Percentiles rank a stretch among this genome's conserved stretches.
Conservation (phyloP, 257 asterid species). For the Nicotiana knightiana region DNA sequence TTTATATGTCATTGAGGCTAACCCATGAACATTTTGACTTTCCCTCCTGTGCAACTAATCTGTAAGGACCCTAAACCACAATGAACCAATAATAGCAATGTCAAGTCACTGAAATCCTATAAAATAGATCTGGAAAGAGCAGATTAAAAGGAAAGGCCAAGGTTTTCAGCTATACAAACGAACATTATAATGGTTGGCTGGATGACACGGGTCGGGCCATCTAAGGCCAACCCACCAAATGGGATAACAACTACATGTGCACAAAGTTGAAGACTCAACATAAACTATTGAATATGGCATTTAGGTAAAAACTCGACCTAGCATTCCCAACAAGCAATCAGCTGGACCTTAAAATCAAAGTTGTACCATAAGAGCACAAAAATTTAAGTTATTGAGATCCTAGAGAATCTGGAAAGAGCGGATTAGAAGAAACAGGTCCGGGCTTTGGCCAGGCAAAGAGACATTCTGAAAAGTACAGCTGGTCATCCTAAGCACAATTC, state of each 20-base stretch:
- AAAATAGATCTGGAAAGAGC: background rate
- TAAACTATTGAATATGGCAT: background rate
- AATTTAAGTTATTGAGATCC: background rate
- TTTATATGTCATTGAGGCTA: slow-evolving; percentile 85
- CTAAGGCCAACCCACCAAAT: background rate
- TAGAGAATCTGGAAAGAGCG: background rate
- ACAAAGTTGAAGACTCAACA: background rate
- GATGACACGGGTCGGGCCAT: background rate
- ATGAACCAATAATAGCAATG: slow-evolving; percentile 17
- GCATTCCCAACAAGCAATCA: background rate
- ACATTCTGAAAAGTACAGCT: background rate
- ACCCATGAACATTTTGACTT: slow-evolving; percentile 93
- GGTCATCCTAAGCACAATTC: background rate
- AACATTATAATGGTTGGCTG: background rate
- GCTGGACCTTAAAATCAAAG: background rate
- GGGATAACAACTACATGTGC: background rate
- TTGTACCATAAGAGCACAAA: background rate
- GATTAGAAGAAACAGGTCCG: background rate
- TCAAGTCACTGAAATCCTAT: background rate
- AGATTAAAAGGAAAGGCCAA: background rate
- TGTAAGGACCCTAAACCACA: slow-evolving; percentile 78
- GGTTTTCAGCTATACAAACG: background rate
- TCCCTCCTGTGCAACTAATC: slow-evolving; percentile 96
- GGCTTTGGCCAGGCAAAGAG: background rate
- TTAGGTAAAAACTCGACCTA: background rate